phyloP scores from a whole-genome alignment of 768 basidiomycete species.

The Suillus lakei region DNA sequence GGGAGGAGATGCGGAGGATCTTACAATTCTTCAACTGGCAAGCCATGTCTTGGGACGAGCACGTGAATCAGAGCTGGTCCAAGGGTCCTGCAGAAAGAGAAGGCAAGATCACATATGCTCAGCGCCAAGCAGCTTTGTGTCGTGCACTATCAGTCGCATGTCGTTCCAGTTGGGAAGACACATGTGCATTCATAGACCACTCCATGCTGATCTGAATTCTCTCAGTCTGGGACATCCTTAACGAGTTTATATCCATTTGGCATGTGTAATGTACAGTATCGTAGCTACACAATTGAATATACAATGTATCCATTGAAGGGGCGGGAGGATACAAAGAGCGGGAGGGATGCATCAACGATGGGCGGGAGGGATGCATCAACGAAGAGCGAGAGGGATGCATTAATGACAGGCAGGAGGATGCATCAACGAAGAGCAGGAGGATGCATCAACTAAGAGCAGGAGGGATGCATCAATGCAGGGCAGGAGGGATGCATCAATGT shows the following conservation, averaged over 20 bases:
- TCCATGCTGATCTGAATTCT: too few species aligned
- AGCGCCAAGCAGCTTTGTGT: not conserved
- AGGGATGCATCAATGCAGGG: too few species aligned
- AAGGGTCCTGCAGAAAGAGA: not conserved
- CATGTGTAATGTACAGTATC: not conserved
- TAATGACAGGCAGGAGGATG: too few species aligned
- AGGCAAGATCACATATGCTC: not conserved
- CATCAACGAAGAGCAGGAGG: too few species aligned
- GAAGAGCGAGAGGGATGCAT: not conserved
- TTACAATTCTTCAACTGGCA: constrained; percentile 11
- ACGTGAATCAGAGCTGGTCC: not conserved
- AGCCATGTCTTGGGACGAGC: constrained; percentile 4
- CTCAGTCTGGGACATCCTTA: too few species aligned
- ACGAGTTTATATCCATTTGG: too few species aligned
- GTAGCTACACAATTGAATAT: not conserved
- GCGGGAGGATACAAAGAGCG: not conserved
- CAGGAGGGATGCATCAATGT: too few species aligned
- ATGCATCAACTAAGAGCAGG: too few species aligned
- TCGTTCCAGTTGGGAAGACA: not conserved
- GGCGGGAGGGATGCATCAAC: not conserved
- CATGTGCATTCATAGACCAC: not conserved
- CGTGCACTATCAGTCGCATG: not conserved
- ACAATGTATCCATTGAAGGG: not conserved
- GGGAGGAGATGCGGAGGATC: constrained; percentile 16
- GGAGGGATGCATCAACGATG: not conserved